Evolutionary conservation across 768 basidiomycete genomes (phyloP).

Genomic region (Lentinula boryana): DNA sequence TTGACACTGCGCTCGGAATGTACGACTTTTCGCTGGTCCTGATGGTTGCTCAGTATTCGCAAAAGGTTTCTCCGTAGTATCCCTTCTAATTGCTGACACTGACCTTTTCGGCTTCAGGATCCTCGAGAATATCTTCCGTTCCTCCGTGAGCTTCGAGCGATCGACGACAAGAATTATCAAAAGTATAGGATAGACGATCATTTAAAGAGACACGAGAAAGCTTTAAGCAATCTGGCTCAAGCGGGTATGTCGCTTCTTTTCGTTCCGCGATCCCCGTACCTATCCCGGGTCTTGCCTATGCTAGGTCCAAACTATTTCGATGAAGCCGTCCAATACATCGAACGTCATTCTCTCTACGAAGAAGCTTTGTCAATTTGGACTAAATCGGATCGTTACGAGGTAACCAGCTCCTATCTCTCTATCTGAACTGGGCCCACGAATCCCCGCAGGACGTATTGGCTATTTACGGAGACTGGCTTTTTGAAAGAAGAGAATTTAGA

Average conservation of each 20-base stretch:
- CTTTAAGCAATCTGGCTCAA: constrained; percentile 64
- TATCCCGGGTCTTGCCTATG: neutral
- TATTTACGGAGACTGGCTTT: constrained; percentile 83
- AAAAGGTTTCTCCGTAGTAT: constrained; percentile 56
- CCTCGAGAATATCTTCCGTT: constrained; percentile 97
- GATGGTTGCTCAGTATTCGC: constrained; percentile 94
- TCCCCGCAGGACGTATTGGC: constrained; percentile 55
- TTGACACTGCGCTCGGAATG: constrained; percentile 96
- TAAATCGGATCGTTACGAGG: constrained; percentile 61
- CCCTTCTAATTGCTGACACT: neutral
- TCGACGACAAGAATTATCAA: constrained; percentile 73
- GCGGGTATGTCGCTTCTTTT: constrained; percentile 45
- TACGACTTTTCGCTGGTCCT: constrained; percentile 96
- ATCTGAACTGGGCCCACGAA: constrained; percentile 6
- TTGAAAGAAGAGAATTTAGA: constrained; percentile 74
- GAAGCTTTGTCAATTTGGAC: constrained; percentile 73
- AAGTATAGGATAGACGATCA: constrained; percentile 91
- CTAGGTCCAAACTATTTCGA: constrained; percentile 67
- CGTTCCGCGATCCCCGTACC: neutral
- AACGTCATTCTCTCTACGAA: constrained; percentile 70
- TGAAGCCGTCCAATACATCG: constrained; percentile 76
- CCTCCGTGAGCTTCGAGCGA: constrained; percentile 78
- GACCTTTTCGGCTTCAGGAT: constrained; percentile 49
- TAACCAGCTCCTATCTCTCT: constrained; percentile 11
- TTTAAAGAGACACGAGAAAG: constrained; percentile 68